phyloP scores from a whole-genome alignment of 1,139 yeast genomes.

The Protomyces inouyei region DNA sequence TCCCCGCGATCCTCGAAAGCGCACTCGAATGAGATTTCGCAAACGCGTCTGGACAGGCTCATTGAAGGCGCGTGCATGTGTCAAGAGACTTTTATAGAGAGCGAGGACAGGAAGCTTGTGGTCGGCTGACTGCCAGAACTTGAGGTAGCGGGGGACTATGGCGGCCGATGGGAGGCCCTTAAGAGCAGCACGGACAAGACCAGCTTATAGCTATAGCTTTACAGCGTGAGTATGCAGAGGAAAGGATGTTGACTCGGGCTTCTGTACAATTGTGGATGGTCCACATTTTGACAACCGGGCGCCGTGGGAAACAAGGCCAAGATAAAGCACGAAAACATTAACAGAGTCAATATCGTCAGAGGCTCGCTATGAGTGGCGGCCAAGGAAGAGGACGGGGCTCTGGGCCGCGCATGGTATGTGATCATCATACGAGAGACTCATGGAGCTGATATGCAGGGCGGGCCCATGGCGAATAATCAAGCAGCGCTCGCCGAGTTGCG shows the following conservation, averaged over 20 bases:
- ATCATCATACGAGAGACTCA: neutral
- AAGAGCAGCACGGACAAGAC: too few species aligned
- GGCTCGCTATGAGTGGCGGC: neutral
- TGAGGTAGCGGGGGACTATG: neutral
- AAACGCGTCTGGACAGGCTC: neutral
- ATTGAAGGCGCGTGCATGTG: neutral
- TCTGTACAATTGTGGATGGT: too few species aligned
- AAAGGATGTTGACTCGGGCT: too few species aligned
- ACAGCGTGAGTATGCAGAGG: too few species aligned
- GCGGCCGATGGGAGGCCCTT: neutral
- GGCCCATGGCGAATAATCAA: constrained; percentile 19
- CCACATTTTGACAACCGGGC: too few species aligned
- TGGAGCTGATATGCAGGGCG: neutral
- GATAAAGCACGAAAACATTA: too few species aligned
- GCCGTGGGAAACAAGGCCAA: too few species aligned
- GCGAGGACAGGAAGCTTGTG: constrained; percentile 12
- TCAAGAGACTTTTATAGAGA: constrained; percentile 1
- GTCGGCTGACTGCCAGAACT: constrained; percentile 14
- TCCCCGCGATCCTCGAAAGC: constrained; percentile 3
- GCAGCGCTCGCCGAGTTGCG: constrained; percentile 6
- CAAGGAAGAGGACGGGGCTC: constrained; percentile 23
- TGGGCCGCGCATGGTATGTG: constrained; percentile 13
- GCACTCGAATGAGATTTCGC: neutral
- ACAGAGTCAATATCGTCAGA: neutral
- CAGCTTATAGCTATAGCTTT: too few species aligned